These are phyloP conservation scores for Dendrocalamus latiflorus DNA, from an alignment of 202 grass and related monocot genomes.

Conservation along the genomic window DNA sequence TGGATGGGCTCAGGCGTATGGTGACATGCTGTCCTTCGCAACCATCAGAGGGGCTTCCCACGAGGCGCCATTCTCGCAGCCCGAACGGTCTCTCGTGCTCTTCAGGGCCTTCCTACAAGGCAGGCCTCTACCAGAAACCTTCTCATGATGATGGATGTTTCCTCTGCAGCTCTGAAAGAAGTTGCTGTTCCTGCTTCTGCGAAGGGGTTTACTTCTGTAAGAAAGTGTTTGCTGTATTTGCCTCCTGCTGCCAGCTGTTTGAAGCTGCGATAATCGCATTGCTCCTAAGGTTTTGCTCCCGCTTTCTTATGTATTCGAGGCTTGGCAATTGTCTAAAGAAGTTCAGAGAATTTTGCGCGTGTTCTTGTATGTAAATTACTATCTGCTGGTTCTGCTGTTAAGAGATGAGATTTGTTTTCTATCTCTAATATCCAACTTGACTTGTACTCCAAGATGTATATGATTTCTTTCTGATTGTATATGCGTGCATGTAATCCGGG, in stretches of 20 bases:
- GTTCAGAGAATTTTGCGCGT: neutral
- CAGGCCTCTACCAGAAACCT: slow-evolving; percentile 77
- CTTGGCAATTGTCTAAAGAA: slow-evolving; percentile 44
- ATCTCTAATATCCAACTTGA: no score
- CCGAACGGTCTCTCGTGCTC: slow-evolving; percentile 80
- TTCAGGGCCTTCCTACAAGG: slow-evolving; percentile 76
- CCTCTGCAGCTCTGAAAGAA: neutral
- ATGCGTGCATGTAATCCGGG: no score
- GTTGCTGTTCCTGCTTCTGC: slow-evolving; percentile 11
- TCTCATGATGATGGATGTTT: slow-evolving; percentile 40
- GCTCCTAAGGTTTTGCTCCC: slow-evolving; percentile 25
- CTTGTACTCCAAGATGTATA: no score
- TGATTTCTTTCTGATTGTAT: no score
- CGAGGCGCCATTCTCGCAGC: slow-evolving; percentile 94
- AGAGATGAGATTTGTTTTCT: no score
- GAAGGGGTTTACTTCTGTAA: slow-evolving; percentile 31
- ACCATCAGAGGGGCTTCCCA: slow-evolving; percentile 90
- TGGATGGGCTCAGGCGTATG: slow-evolving; percentile 90
- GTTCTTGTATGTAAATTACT: slow-evolving; percentile 11
- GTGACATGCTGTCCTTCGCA: slow-evolving; percentile 72
- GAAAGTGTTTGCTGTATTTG: slow-evolving; percentile 27
- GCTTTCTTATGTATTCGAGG: no score
- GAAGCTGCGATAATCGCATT: neutral
- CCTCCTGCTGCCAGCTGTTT: slow-evolving; percentile 15
- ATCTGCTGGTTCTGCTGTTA: neutral